phyloP scores from a whole-genome alignment of 140 eudicot species.

The Flaveria floridana region DNA sequence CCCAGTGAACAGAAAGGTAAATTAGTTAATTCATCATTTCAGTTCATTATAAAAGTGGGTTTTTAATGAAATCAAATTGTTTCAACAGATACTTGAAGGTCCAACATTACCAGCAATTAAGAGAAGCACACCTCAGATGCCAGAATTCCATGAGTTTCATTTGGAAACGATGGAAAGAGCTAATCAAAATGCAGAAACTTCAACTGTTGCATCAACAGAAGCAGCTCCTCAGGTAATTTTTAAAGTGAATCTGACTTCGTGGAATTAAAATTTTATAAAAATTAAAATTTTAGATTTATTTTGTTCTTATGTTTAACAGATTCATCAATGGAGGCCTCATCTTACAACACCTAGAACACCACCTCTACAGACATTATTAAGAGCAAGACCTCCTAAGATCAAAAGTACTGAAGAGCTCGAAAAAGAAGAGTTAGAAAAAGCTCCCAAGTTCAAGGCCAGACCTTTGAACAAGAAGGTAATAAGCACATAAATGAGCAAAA shows the following conservation, averaged over 20 bases:
- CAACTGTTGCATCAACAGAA: constrained; percentile 70
- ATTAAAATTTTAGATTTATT: background rate
- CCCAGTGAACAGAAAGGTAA: constrained; percentile 79
- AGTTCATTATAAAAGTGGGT: background rate
- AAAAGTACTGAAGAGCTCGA: constrained; percentile 76
- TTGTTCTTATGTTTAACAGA: constrained; percentile 30
- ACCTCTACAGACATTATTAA: constrained; percentile 62
- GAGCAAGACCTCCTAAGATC: constrained; percentile 76
- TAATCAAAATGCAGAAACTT: constrained; percentile 61
- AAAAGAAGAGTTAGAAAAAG: constrained; percentile 72
- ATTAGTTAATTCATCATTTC: background rate
- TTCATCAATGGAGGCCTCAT: constrained; percentile 62
- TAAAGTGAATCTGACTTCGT: background rate
- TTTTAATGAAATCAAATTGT: background rate
- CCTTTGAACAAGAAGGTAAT: constrained; percentile 86
- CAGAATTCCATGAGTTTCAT: constrained; percentile 88
- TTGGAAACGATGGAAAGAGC: constrained; percentile 92
- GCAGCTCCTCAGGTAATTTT: constrained; percentile 47
- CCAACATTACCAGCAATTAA: constrained; percentile 64
- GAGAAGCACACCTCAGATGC: constrained; percentile 73
- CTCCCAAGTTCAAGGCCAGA: constrained; percentile 88
- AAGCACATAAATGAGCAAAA: background rate
- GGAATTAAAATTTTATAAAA: background rate
- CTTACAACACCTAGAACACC: constrained; percentile 79
- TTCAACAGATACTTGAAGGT: constrained; percentile 69